These are phyloP conservation scores for Phytophthora nicotianae DNA, from an alignment of 352 stramenopile species.

Conservation along the genomic window DNA sequence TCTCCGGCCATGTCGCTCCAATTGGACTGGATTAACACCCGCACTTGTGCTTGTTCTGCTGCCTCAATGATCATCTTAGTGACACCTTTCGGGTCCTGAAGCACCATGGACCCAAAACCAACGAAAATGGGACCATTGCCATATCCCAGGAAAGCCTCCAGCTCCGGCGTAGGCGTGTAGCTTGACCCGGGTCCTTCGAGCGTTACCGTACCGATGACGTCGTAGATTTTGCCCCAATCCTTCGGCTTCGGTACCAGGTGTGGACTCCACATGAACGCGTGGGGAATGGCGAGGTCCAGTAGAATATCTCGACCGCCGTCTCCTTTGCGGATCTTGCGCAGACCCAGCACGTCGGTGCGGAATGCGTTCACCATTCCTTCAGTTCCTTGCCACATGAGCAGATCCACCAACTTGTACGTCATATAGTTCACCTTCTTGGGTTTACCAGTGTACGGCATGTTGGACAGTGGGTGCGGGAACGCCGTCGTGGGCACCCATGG, in stretches of 20 bases:
- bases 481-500: conserved; percentile 27
- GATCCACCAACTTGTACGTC: conserved; percentile 29
- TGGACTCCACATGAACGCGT: conserved; percentile 30
- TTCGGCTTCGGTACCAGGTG: conserved; percentile 18
- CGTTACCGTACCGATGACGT: conserved; percentile 26
- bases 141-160: conserved; percentile 17
- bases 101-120: conserved; percentile 28
- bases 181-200: conserved; percentile 1
- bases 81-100: conserved; percentile 16
- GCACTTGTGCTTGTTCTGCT: conserved; percentile 7
- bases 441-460: conserved; percentile 24
- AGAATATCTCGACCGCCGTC: conserved; percentile 16
- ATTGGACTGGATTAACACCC: conserved; percentile 29
- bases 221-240: conserved; percentile 23
- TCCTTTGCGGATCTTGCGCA: conserved; percentile 23
- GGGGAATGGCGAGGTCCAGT: conserved; percentile 19
- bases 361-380: conserved; percentile 26
- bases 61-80: conserved; percentile 32
- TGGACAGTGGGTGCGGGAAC: conserved; percentile 24
- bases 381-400: conserved; percentile 28
- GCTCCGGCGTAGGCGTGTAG: conserved; percentile 14
- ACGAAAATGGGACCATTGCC: conserved; percentile 26
- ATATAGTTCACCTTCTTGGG: conserved; percentile 24
- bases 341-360: conserved; percentile 23
- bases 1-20: conserved; percentile 31